Evolutionary conservation across 164 flowering plant genomes (phyloP).

Genomic region (Brasenia schreberi): DNA sequence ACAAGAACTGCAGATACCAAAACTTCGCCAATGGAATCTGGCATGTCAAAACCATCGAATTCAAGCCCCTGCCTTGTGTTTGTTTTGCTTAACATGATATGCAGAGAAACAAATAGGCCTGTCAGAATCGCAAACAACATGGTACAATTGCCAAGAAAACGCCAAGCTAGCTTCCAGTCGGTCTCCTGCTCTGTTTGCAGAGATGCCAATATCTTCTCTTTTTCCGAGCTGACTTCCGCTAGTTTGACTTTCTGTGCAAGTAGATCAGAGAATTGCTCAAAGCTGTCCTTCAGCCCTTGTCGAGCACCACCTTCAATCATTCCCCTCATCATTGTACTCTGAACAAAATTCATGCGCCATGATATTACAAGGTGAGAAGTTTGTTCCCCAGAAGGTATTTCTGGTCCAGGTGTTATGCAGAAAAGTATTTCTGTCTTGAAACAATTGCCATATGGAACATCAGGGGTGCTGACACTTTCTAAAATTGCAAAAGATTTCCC

Average conservation of each 20-base stretch:
- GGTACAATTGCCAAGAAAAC: conserved; percentile 71
- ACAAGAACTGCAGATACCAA: conserved; percentile 64
- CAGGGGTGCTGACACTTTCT: conserved; percentile 69
- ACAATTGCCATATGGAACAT: conserved; percentile 67
- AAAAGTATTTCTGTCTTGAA: conserved; percentile 67
- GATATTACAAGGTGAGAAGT: conserved; percentile 65
- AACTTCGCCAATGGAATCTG: conserved; percentile 91
- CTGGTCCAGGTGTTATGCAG: conserved; percentile 78
- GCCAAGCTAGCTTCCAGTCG: conserved; percentile 65
- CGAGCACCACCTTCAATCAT: conserved; percentile 91
- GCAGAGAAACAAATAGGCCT: conserved; percentile 57
- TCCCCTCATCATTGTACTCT: conserved; percentile 91
- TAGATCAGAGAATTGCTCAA: conserved; percentile 36
- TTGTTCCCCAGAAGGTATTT: conserved; percentile 63
- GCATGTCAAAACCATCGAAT: conserved; percentile 87
- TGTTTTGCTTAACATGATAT: conserved; percentile 49
- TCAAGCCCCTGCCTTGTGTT: conserved; percentile 80
- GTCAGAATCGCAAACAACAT: conserved; percentile 50
- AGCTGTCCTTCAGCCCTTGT: conserved; percentile 75
- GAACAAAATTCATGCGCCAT: conserved; percentile 84
- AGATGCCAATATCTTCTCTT: conserved; percentile 71
- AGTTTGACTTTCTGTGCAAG: conserved; percentile 44
- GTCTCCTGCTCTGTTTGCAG: conserved; percentile 68
- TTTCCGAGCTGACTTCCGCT: conserved; percentile 44
- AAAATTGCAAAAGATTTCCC: conserved; percentile 65